Evolutionary conservation across 78 protist genomes (phyloP).

Genomic region (Isochrysis galbana): DNA sequence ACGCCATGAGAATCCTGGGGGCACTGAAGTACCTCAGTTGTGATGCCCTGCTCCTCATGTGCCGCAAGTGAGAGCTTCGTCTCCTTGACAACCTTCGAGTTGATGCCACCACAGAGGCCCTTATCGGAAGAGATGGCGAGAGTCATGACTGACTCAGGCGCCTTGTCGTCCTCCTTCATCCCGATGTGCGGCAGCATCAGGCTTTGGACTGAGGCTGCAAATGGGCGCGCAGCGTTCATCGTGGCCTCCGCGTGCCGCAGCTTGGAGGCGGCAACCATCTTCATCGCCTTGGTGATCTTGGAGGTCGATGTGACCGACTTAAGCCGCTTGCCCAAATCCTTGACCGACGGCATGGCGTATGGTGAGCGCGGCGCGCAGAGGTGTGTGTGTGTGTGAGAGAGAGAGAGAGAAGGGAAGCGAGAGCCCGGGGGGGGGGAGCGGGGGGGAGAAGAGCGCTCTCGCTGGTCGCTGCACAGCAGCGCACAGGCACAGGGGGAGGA

Average conservation of each 20-base stretch:
- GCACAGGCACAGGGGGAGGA: too few relatives aligned
- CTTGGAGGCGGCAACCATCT: slow-evolving; percentile 66
- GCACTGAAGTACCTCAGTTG: too few relatives aligned
- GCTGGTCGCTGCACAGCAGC: too few relatives aligned
- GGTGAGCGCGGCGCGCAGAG: too few relatives aligned
- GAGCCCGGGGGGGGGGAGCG: too few relatives aligned
- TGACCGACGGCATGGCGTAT: not conserved
- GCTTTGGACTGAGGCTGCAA: not conserved
- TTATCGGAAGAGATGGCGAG: slow-evolving; percentile 52
- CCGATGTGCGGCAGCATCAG: not conserved
- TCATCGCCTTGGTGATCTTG: slow-evolving; percentile 67
- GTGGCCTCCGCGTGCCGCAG: slow-evolving; percentile 34
- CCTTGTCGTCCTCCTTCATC: not conserved
- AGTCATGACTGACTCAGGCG: not conserved
- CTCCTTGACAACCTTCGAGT: slow-evolving; percentile 10
- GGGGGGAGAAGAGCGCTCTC: too few relatives aligned
- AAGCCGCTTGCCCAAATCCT: slow-evolving; percentile 34
- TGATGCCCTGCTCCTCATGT: not conserved
- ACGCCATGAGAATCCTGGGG: too few relatives aligned
- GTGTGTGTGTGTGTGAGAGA: too few relatives aligned
- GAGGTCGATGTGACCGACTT: slow-evolving; percentile 39
- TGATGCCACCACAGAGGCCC: slow-evolving; percentile 73
- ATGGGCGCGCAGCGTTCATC: slow-evolving; percentile 21
- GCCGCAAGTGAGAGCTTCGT: not conserved
- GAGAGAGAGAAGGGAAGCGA: too few relatives aligned